A percentile compares a stretch with the other conserved stretches of the same genome.
phyloP scores from a whole-genome alignment of 768 basidiomycete genomes.

The Strobilomyces echinocephalus region DNA sequence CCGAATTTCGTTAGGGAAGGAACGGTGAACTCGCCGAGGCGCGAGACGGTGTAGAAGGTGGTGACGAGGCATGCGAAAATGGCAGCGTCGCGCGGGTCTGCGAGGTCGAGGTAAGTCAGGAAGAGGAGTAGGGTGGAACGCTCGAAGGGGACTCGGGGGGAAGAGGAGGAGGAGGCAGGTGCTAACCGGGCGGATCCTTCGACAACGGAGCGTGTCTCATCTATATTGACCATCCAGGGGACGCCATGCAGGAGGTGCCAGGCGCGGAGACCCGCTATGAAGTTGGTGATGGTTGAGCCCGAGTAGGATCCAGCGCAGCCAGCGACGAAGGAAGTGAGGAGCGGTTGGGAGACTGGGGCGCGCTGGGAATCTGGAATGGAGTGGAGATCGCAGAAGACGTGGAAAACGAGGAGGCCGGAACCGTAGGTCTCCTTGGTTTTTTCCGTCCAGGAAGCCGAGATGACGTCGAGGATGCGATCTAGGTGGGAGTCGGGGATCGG shows the following conservation, averaged over 20 bases:
- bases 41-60: background rate
- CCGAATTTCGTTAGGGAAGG: background rate
- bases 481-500: background rate
- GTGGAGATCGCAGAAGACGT: slow-evolving; percentile 37
- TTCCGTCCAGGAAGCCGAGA: slow-evolving; percentile 22
- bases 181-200: background rate
- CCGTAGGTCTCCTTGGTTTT: slow-evolving; percentile 36
- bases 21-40: background rate
- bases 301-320: slow-evolving; percentile 26
- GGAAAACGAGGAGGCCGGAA: slow-evolving; percentile 34
- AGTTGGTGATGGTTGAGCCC: slow-evolving; percentile 33
- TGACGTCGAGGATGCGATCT: background rate
- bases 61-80: slow-evolving; percentile 29
- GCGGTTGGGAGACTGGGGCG: slow-evolving; percentile 8
- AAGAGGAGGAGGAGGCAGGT: background rate
- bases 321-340: slow-evolving; percentile 31
- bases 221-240: too few relatives aligned
- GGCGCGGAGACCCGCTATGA: slow-evolving; percentile 35
- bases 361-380: slow-evolving; percentile 30
- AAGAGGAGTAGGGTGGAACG: background rate
- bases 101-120: slow-evolving; percentile 20
- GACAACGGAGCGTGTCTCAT: too few relatives aligned
- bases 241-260: slow-evolving; percentile 38
- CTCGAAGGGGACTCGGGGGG: background rate
- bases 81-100: slow-evolving; percentile 31